Evolutionary conservation across 495 filamentous ascomycete species (phyloP).

Genomic region (Diplogelasinospora grovesii): DNA sequence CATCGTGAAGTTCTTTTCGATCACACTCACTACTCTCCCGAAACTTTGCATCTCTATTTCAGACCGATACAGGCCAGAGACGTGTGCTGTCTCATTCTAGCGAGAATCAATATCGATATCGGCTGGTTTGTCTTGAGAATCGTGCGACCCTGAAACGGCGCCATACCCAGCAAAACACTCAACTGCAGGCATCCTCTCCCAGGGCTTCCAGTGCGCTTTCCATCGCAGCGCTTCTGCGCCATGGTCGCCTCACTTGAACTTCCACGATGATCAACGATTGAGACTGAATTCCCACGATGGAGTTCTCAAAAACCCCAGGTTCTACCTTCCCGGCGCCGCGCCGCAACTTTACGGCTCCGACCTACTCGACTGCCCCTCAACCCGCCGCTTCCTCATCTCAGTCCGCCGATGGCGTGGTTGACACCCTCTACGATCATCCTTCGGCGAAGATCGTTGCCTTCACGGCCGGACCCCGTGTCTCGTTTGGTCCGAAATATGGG

Average conservation of each 20-base stretch:
- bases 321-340: constrained; percentile 27
- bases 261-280: constrained; percentile 14
- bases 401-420: constrained; percentile 40
- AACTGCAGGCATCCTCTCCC: not conserved
- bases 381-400: constrained; percentile 17
- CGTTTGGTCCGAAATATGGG: constrained; percentile 30
- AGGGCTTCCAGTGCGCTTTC: not conserved
- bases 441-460: constrained; percentile 62
- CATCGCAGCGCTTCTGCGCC: constrained; percentile 2
- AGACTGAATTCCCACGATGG: constrained; percentile 20
- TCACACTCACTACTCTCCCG: not conserved
- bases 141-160: constrained; percentile 16
- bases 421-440: constrained; percentile 64
- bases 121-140: constrained; percentile 5
- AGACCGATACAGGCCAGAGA: constrained; percentile 1
- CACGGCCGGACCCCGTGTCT: constrained; percentile 38
- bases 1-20: constrained; percentile 4
- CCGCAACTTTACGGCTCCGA: constrained; percentile 35
- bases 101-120: not conserved
- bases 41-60: not conserved
- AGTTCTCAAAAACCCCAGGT: constrained; percentile 20
- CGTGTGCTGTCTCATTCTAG: not conserved
- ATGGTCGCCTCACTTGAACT: not conserved
- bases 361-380: constrained; percentile 13
- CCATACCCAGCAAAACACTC: constrained; percentile 1